Evolutionary conservation across 257 asterid genomes (phyloP), one percentile per base, ranked within the genome.

Genomic region (Perilla frutescens): DNA sequence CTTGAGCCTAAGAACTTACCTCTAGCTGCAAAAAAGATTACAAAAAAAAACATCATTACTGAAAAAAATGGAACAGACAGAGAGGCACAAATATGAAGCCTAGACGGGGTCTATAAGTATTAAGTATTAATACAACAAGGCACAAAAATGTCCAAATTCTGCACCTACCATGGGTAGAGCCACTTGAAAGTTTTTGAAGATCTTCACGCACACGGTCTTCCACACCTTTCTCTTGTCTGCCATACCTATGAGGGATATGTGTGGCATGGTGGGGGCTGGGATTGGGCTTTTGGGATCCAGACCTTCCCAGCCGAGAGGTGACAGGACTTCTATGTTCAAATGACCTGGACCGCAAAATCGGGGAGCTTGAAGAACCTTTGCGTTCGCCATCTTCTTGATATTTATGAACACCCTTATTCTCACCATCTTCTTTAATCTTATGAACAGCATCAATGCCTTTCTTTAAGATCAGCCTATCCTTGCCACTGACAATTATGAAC

Each of bases 1-100:
- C 93, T 91, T 85, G 94, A 83, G 85, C 88, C 81, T 77, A 89
- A 89, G 90, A 84, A 92, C 99, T 95, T 95, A 95, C 99, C 99
- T 92, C 94, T 92, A 86, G 93, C 99, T 88, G 99, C 98, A 87
- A 91, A 85, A 78, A 81, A 67, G 75, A 68, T 37, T 47, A 77
- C 66, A 70, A 71, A 81, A 76, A 84, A 68, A 81, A 74, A 79
- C 26, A 20, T 61, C 67, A 77, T 87, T 75, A 80, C 66, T 58
- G 51, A 62, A 66, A 73, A 44, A 48, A 62, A 80, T 62, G 63
- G 56, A 47, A 68, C 31, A 31, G 55, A 69, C 61, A 73, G 70
- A 70, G 58, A 20, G 26, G 26, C 26, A 20, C 26, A 20, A 20
- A 20, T 67, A 68, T 20, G 57, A 45, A 65, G 44, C 69, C 37